These are phyloP conservation scores for Tothia fuscella DNA, from an alignment of 2,329 filamentous ascomycete species.

Conservation along the genomic window DNA sequence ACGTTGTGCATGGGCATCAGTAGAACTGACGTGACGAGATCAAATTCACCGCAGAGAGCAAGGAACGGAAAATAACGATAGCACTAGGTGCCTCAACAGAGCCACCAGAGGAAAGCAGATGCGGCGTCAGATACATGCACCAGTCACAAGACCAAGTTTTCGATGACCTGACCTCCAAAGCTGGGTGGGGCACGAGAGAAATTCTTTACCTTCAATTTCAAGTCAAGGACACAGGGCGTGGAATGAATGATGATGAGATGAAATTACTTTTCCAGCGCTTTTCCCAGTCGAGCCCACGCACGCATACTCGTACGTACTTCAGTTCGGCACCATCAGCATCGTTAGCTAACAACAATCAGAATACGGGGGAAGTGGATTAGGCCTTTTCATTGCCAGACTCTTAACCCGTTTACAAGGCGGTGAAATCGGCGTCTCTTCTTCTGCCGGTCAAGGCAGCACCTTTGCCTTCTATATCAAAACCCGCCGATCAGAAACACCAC, in stretches of 20 bases:
- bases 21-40: conserved; percentile 37
- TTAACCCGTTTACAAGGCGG: conserved; percentile 60
- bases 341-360: conserved; percentile 28
- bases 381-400: conserved; percentile 55
- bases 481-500: conserved; percentile 20
- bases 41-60: conserved; percentile 50
- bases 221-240: conserved; percentile 54
- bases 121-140: conserved; percentile 5
- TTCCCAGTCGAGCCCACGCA: conserved; percentile 53
- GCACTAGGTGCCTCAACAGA: conserved; percentile 43
- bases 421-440: conserved; percentile 52
- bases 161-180: conserved; percentile 36
- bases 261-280: conserved; percentile 53
- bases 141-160: conserved; percentile 20
- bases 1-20: background rate
- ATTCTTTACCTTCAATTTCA: conserved; percentile 46
- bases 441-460: conserved; percentile 46
- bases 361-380: conserved; percentile 61
- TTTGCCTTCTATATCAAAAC: conserved; percentile 55
- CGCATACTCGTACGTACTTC: conserved; percentile 29
- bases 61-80: conserved; percentile 42
- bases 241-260: conserved; percentile 46
- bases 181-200: conserved; percentile 48
- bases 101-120: conserved; percentile 21
- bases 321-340: background rate